phyloP scores from a whole-genome alignment of 1,139 yeast genomes.

The Magnusiomyces suaveolens region DNA sequence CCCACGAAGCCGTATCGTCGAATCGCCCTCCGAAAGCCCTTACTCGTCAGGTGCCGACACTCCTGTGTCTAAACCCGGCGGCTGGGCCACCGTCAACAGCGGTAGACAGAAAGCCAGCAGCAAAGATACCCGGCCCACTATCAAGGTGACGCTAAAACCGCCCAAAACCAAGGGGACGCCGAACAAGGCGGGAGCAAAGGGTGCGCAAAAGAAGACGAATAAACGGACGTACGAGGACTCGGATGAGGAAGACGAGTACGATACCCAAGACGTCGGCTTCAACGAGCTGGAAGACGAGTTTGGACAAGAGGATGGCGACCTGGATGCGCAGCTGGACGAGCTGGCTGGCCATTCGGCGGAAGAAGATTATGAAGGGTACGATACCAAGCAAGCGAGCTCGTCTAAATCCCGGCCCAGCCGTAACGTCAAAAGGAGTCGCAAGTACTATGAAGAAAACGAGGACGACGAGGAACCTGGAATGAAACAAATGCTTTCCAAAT shows the following conservation, averaged over 20 bases:
- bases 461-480: not conserved
- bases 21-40: not conserved
- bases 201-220: conserved; percentile 10
- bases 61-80: not conserved
- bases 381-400: conserved; percentile 12
- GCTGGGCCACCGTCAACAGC: conserved; percentile 5
- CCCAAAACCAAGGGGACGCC: conserved; percentile 4
- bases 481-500: not conserved
- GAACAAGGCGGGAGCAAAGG: conserved; percentile 11
- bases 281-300: no score
- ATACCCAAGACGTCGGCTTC: conserved; percentile 17
- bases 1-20: not conserved
- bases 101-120: not conserved
- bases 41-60: not conserved
- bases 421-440: no score
- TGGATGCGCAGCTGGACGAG: conserved; percentile 15
- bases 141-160: not conserved
- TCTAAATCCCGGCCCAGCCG: no score
- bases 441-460: conserved; percentile 11
- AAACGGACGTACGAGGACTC: conserved; percentile 7
- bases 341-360: conserved; percentile 16
- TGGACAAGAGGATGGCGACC: conserved; percentile 13
- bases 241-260: conserved; percentile 21
- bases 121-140: not conserved
- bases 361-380: conserved; percentile 14